Percentiles rank a stretch among this genome's conserved stretches.
Evolutionary conservation across 352 stramenopile species (phyloP).

Genomic region (Globisporangium cylindrosporum): DNA sequence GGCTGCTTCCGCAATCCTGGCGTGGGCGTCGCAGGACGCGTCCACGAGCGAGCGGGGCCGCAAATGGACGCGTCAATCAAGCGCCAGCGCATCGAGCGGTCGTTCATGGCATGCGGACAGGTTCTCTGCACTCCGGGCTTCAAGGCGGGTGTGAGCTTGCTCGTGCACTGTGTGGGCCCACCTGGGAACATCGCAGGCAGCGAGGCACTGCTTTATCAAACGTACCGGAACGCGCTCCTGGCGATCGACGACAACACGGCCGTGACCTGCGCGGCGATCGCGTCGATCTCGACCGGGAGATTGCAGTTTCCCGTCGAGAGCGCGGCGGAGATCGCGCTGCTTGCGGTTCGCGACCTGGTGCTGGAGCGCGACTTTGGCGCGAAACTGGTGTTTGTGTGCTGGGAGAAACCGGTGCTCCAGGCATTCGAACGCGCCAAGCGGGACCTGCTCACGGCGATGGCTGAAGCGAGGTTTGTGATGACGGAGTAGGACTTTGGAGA

Average conservation of each 20-base stretch:
- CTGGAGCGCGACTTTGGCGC: constrained; percentile 30
- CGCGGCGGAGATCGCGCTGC: constrained; percentile 38
- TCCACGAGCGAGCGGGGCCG: constrained; percentile 48
- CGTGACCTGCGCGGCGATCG: constrained; percentile 41
- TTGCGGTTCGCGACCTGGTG: constrained; percentile 42
- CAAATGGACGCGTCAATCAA: constrained; percentile 22
- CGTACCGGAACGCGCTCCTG: constrained; percentile 47
- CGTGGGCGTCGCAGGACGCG: constrained; percentile 38
- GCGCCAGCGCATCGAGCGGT: not conserved
- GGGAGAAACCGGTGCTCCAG: constrained; percentile 34
- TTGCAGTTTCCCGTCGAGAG: constrained; percentile 30
- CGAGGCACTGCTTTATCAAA: constrained; percentile 37
- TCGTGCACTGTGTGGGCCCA: constrained; percentile 63
- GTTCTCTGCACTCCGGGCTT: constrained; percentile 50
- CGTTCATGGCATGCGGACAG: constrained; percentile 1
- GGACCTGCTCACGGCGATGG: not conserved
- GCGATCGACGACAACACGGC: constrained; percentile 22
- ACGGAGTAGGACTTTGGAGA: not conserved
- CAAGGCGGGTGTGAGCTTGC: constrained; percentile 30
- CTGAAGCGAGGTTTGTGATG: constrained; percentile 1
- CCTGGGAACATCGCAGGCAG: not conserved
- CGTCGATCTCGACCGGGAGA: constrained; percentile 54
- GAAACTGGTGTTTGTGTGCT: constrained; percentile 52
- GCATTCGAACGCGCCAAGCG: constrained; percentile 26
- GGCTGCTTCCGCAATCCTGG: constrained; percentile 31